These are phyloP conservation scores for Pyropia yezoensis DNA, from an alignment of 23 red algal species.

Conservation along the genomic window DNA sequence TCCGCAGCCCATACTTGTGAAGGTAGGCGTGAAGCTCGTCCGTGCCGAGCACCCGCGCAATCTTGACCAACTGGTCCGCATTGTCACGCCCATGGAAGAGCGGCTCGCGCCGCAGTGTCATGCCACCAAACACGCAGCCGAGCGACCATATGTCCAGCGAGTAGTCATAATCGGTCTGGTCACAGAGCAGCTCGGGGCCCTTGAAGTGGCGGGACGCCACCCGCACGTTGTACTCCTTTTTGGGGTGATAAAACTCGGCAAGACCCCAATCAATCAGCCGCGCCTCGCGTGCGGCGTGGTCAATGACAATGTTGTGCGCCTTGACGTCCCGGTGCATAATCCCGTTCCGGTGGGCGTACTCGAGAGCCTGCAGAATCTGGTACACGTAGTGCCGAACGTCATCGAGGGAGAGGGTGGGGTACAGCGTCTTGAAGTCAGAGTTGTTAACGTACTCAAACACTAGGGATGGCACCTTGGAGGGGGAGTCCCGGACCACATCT, in stretches of 20 bases:
- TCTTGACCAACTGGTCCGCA: constrained; percentile 94
- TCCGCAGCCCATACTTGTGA: constrained; percentile 62
- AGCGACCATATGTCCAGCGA: constrained; percentile 98
- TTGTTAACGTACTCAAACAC: constrained; percentile 99
- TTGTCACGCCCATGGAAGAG: constrained; percentile 98
- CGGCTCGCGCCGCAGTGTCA: constrained; percentile 92
- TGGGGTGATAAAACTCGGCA: constrained; percentile 93
- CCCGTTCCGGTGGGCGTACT: constrained; percentile 90
- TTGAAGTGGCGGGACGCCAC: constrained; percentile 99
- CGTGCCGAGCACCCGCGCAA: constrained; percentile 91
- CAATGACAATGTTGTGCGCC: constrained; percentile 96
- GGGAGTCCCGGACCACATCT: constrained; percentile 88
- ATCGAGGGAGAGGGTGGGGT: constrained; percentile 67
- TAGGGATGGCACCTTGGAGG: constrained; percentile 88
- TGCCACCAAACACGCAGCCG: constrained; percentile 97
- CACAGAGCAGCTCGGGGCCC: constrained; percentile 91
- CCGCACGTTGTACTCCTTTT: constrained; percentile 97
- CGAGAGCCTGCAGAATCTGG: constrained; percentile 89
- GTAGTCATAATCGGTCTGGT: constrained; percentile 96
- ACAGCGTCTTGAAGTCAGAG: constrained; percentile 93
- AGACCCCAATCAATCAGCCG: constrained; percentile 99
- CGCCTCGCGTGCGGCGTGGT: constrained; percentile 59
- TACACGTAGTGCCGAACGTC: constrained; percentile 94
- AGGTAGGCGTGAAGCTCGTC: constrained; percentile 76
- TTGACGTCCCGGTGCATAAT: constrained; percentile 99